phyloP scores from a whole-genome alignment of 768 basidiomycete genomes.

The Guyanaporus albipodus region DNA sequence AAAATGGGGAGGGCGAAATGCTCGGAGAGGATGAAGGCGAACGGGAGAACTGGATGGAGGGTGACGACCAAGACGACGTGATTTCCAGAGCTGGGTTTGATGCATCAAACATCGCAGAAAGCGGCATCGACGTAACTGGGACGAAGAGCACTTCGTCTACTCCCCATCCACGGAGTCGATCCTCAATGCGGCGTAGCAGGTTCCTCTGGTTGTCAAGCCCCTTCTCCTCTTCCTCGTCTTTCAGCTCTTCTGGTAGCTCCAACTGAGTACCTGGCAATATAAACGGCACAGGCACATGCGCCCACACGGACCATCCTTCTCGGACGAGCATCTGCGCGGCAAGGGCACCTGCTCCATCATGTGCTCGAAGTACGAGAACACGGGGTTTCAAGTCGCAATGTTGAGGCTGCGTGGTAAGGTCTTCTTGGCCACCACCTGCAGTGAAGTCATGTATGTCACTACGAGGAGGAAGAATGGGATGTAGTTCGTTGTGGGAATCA shows the following conservation, averaged over 20 bases:
- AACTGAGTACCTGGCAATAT: constrained; percentile 31
- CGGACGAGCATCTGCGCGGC: constrained; percentile 72
- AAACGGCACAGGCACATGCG: constrained; percentile 50
- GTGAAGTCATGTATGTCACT: constrained; percentile 23
- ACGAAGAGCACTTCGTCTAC: constrained; percentile 76
- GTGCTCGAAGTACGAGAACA: constrained; percentile 67
- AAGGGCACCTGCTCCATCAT: constrained; percentile 73
- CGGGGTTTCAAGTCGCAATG: constrained; percentile 28
- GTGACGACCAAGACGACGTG: constrained; percentile 21
- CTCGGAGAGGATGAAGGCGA: constrained; percentile 31
- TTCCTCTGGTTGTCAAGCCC: constrained; percentile 39
- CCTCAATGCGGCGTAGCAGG: constrained; percentile 47
- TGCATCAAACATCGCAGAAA: constrained; percentile 21
- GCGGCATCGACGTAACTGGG: constrained; percentile 19
- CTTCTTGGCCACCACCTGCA: constrained; percentile 25
- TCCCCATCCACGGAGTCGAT: constrained; percentile 61
- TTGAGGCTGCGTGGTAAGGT: neutral
- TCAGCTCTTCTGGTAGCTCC: constrained; percentile 34
- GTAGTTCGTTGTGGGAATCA: constrained; percentile 25
- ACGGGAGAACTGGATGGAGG: constrained; percentile 22
- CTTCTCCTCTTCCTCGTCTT: constrained; percentile 29
- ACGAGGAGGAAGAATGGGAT: constrained; percentile 25
- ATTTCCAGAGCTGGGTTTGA: constrained; percentile 19
- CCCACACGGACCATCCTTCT: constrained; percentile 70
- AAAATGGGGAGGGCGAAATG: constrained; percentile 33